Base-by-base conservation (phyloP, 768 basidiomycete genomes). In the Tremella mesenterica region DNA sequence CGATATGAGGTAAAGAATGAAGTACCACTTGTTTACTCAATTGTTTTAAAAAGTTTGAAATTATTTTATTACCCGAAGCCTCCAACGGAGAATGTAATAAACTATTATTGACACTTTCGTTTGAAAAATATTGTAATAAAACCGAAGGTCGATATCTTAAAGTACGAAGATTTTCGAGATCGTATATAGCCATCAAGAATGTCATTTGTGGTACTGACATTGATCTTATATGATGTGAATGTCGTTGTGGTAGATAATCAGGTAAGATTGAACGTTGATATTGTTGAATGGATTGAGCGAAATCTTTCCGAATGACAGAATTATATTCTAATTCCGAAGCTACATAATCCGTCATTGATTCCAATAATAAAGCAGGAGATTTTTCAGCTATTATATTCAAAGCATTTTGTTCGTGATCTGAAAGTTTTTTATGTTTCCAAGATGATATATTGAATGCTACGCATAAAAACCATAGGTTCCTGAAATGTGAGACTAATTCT, bases 401-500 rank as follows among this genome's bases (percentile, higher is more conserved):
- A 1, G 86, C 85, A 27, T 85, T 83, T 39, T 78, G 76, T 45
- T 88, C 79, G 85, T 88, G 88, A 39, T 83, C 81, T 9, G 56
- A 51, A 33, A 63, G 23, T 49, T 85, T 84, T 1, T 84, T 83
- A 21, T 78, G 53, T 18, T 61, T 52, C 8, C 52, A 50, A 16
- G 41, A 45, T n/a, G 58, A 58, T 61, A 96, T 86, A 20, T 84
- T 81, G 63, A 93, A 90, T 14, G 93, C 79, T 23, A 86, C 81
- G 68, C 88, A 90, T 18, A 96, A 74, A 73, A 92, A 90, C 93
- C 93, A 99, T 74, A 91, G 79, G 65, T 88, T 90, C 39, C 91
- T 81, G 79, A 95, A 97, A 20, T 89, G 76, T 4, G 82, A 76
- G 10, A 85, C 82, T 12, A 88, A 69, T 21, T 82, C 82, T 4